Percentiles rank a stretch among this genome's conserved stretches.
Evolutionary conservation across 805 yeast species (phyloP).

Genomic region (Wickerhamiella allomyrinae): DNA sequence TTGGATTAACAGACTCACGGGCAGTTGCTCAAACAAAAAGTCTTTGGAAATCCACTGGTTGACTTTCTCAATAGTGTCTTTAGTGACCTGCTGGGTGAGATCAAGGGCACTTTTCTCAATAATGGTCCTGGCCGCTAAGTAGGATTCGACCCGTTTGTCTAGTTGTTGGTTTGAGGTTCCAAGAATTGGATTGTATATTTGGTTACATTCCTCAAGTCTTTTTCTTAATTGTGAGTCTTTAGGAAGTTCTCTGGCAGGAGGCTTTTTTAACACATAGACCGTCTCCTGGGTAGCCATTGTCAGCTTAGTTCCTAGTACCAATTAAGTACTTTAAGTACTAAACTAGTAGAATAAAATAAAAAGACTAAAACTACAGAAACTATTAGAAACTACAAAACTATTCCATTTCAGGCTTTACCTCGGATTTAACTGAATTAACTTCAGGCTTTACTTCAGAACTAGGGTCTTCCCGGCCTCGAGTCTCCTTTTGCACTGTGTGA

Average conservation of each 20-base stretch:
- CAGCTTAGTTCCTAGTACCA: conserved; percentile 30
- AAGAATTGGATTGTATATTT: no score
- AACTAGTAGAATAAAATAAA: no score
- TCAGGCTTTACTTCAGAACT: no score
- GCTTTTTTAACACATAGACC: neutral
- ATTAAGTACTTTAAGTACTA: neutral
- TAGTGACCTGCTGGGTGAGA: neutral
- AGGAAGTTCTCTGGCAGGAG: neutral
- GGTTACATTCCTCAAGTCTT: neutral
- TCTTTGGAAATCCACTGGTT: neutral
- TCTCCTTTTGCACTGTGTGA: conserved; percentile 18
- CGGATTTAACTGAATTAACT: no score
- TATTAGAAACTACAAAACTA: no score
- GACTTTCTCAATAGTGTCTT: neutral
- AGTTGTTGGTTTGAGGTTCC: neutral
- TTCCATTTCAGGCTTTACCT: no score
- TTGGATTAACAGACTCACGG: conserved; percentile 4
- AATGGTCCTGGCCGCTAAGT: neutral
- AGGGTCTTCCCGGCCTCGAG: neutral
- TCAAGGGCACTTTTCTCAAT: neutral
- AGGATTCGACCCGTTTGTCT: neutral
- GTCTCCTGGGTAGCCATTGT: neutral
- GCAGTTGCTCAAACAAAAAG: neutral
- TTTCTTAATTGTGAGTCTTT: neutral
- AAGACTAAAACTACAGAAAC: no score